A percentile compares a stretch with the other conserved stretches of the same genome.
Conservation (phyloP, 345 rosid genomes). For the Orychophragmus violaceus region DNA sequence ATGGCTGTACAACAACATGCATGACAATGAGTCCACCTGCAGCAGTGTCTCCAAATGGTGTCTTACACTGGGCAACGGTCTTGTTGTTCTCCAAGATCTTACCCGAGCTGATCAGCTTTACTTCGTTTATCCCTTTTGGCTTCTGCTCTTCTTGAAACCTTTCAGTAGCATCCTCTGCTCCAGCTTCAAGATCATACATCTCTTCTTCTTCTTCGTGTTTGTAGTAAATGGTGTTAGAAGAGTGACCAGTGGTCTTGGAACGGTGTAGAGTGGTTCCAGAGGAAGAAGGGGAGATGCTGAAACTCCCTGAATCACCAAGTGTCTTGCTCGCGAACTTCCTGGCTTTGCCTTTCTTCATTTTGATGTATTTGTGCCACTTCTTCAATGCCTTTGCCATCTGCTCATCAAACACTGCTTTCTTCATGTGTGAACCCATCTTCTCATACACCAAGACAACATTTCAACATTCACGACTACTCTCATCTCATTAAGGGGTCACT, state of each 20-base stretch:
- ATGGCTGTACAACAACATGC: no score
- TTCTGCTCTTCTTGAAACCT: not conserved
- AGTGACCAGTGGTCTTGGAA: slow-evolving; percentile 79
- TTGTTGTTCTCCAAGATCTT: no score
- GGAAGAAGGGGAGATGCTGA: slow-evolving; percentile 20
- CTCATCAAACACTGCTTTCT: slow-evolving; percentile 82
- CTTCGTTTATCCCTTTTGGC: no score
- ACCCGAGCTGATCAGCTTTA: no score
- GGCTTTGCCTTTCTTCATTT: slow-evolving; percentile 50
- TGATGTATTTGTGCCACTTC: slow-evolving; percentile 77
- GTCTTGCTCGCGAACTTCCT: slow-evolving; percentile 29
- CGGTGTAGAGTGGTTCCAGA: slow-evolving; percentile 47
- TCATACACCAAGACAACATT: not conserved
- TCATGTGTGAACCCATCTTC: slow-evolving; percentile 79
- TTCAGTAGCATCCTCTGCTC: not conserved
- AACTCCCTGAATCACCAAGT: slow-evolving; percentile 43
- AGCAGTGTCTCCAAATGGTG: no score
- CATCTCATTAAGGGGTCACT: not conserved
- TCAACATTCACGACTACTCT: not conserved
- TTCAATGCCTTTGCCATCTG: slow-evolving; percentile 90
- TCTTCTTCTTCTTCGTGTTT: slow-evolving; percentile 35
- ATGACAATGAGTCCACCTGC: no score
- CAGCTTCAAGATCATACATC: slow-evolving; percentile 52
- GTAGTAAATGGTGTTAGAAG: slow-evolving; percentile 33
- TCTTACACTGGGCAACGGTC: no score